Base-by-base conservation (phyloP, 2,329 filamentous ascomycete genomes). In the Talaromyces funiculosus region DNA sequence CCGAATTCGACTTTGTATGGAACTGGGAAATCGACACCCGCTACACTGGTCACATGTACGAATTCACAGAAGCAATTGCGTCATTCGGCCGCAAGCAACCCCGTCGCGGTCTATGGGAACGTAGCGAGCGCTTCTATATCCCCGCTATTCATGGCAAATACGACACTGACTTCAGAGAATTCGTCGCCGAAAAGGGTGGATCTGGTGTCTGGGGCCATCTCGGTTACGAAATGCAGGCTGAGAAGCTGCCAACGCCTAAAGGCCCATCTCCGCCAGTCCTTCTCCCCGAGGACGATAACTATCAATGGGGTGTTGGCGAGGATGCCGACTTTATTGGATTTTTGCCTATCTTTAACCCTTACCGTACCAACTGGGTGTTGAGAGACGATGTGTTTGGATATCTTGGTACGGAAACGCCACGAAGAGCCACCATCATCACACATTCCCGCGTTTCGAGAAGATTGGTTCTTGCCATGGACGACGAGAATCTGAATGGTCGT, bases 251-350 rank as follows among this genome's bases (percentile, higher is more conserved):
- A 65, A 78, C 74, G 33, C 87, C 87, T 0, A 77, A 85, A 26
- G 88, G 87, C 12, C 87, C 85, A 6, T 80, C 80, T 51, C 87
- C 87, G 7, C 86, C 87, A 0, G 81, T 81, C 2, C 72, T 77
- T 0, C 82, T 82, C 42, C 79, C 85, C 14, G 76, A 80, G 53
- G 74, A 82, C n/a, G 89, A 91, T 67, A 77, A 88, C 62, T 90
- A 89, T 71, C 75, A 85, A 69, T 92, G 89, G 89, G 89, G 89
- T 61, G 85, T 94, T 0, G 90, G 85, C 58, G 93, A 97, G 73
- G 89, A 95, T 61, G 92, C 93, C 12, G 93, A 97, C 72, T 84
- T 95, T 66, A 92, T 97, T 70, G 90, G 91, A 0, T 86, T 97
- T 63, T 93, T 92, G 69, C 93, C 93, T 9, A 86, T 97, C 64